A percentile compares a stretch with the other conserved stretches of the same genome.
These are phyloP conservation scores for Adansonia grandidieri DNA, from an alignment of 441 rosid species.

Conservation along the genomic window DNA sequence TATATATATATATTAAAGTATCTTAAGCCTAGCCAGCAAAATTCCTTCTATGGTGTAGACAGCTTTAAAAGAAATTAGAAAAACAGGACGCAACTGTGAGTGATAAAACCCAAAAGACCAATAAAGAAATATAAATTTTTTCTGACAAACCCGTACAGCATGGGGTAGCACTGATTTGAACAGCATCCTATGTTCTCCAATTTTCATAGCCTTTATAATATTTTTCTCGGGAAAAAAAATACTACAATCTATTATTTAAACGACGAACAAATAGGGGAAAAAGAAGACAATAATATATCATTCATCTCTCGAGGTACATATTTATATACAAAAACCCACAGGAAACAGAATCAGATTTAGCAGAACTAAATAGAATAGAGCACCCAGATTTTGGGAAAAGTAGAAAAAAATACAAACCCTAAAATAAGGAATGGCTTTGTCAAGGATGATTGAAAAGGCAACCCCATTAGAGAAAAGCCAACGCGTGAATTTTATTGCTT, in stretches of 20 bases:
- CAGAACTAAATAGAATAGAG: slow-evolving; percentile 20
- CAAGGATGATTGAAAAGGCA: slow-evolving; percentile 22
- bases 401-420: slow-evolving; percentile 26
- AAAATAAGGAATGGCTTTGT: slow-evolving; percentile 26
- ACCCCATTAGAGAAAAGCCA: slow-evolving; percentile 17
- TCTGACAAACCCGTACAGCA: slow-evolving; percentile 51
- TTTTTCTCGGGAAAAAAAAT: neutral
- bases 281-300: slow-evolving; percentile 27
- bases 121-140: neutral
- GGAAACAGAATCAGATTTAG: slow-evolving; percentile 28
- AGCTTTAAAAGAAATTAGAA: neutral
- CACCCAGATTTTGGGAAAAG: slow-evolving; percentile 26
- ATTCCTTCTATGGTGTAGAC: neutral
- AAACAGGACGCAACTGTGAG: neutral
- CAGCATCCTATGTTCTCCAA: slow-evolving; percentile 61
- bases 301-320: slow-evolving; percentile 37
- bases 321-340: slow-evolving; percentile 18
- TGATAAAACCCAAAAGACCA: neutral
- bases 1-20: too few relatives aligned
- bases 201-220: slow-evolving; percentile 19
- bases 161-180: slow-evolving; percentile 54
- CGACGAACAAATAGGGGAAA: slow-evolving; percentile 34
- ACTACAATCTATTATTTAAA: neutral
- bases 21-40: too few relatives aligned
- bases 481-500: slow-evolving; percentile 19